Percentiles rank a stretch among this genome's conserved stretches.
Conservation (phyloP, 78 protist species). For the Dictyostelium capitatum region DNA sequence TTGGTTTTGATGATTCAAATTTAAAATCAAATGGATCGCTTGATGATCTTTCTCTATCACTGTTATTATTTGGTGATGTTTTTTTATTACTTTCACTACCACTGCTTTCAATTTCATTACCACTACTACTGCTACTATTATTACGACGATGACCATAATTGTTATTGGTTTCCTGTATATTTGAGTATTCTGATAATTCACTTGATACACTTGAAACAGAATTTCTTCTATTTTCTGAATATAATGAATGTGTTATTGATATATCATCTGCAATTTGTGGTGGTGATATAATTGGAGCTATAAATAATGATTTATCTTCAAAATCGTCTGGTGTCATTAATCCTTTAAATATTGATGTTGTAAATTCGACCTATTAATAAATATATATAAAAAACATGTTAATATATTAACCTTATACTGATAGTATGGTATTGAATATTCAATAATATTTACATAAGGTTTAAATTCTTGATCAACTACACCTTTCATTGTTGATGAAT, state of each 20-base stretch:
- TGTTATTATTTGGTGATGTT: neutral
- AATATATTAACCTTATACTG: too few species aligned
- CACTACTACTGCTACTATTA: neutral
- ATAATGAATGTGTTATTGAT: slow-evolving; percentile 14
- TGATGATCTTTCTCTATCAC: neutral
- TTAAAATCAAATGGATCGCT: slow-evolving; percentile 71
- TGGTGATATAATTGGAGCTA: neutral
- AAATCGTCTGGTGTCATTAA: slow-evolving; percentile 6
- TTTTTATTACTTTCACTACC: neutral
- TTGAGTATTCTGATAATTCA: slow-evolving; percentile 14
- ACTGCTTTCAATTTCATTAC: neutral
- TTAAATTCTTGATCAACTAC: slow-evolving; percentile 25
- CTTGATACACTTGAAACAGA: slow-evolving; percentile 58
- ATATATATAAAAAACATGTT: neutral
- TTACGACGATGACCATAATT: neutral
- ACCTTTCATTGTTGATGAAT: slow-evolving; percentile 78
- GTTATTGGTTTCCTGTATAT: neutral
- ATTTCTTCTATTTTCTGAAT: slow-evolving; percentile 24
- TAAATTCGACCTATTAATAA: slow-evolving; percentile 48
- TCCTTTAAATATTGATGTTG: slow-evolving; percentile 36
- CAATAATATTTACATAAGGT: slow-evolving; percentile 64
- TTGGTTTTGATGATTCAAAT: slow-evolving; percentile 5
- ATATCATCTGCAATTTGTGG: slow-evolving; percentile 9
- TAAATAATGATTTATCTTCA: neutral
- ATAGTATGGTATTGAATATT: too few species aligned